Evolutionary conservation across 345 rosid genomes (phyloP).

Genomic region (Reutealis trisperma): DNA sequence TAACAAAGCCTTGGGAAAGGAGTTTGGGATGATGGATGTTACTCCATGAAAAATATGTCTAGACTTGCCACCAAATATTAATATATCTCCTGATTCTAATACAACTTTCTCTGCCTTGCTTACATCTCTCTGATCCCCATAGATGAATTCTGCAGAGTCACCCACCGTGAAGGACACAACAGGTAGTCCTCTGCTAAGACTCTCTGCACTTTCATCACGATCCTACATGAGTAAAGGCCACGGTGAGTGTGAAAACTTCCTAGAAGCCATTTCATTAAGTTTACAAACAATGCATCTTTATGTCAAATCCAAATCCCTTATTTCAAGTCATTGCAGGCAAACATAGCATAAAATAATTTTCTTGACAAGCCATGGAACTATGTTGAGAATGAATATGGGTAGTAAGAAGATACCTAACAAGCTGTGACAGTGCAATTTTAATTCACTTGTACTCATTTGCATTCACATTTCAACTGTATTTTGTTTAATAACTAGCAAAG

Average conservation of each 20-base stretch:
- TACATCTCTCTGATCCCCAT: constrained; percentile 16
- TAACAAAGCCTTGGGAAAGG: constrained; percentile 11
- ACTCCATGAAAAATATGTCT: constrained; percentile 24
- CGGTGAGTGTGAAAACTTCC: background rate
- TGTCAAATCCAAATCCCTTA: too few relatives aligned
- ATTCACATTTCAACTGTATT: too few relatives aligned
- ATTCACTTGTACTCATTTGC: too few relatives aligned
- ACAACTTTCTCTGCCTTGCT: constrained; percentile 9
- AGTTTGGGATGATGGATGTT: constrained; percentile 12
- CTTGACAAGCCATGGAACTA: too few relatives aligned
- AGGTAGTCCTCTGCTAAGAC: constrained; percentile 14
- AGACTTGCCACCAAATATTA: constrained; percentile 23
- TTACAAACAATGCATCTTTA: background rate
- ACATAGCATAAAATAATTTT: too few relatives aligned
- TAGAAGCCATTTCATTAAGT: background rate
- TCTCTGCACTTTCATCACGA: constrained; percentile 23
- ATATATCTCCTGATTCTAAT: constrained; percentile 26
- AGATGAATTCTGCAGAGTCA: constrained; percentile 24
- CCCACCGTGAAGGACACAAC: constrained; percentile 20
- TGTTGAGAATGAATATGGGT: too few relatives aligned
- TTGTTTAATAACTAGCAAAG: too few relatives aligned
- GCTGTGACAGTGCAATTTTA: too few relatives aligned
- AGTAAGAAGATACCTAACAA: too few relatives aligned
- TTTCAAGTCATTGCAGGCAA: too few relatives aligned
- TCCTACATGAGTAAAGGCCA: background rate